phyloP scores from a whole-genome alignment of 495 filamentous ascomycete genomes.

The Penicillium dipodomyicola region DNA sequence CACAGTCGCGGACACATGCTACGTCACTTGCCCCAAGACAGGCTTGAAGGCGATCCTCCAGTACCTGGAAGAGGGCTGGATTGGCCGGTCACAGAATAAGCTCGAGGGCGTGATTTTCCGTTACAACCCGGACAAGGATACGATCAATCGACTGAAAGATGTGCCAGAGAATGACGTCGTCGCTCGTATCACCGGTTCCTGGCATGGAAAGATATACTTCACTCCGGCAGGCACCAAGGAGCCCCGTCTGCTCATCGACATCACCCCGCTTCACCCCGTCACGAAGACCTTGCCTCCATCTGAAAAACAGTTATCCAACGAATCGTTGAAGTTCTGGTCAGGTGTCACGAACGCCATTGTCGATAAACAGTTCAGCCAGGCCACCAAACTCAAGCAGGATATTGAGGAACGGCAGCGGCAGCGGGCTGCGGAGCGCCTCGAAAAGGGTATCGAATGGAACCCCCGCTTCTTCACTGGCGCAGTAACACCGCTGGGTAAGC shows the following conservation, averaged over 20 bases:
- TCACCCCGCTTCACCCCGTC: slow-evolving; percentile 71
- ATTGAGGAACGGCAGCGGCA: slow-evolving; percentile 87
- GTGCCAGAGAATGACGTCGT: slow-evolving; percentile 80
- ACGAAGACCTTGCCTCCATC: slow-evolving; percentile 74
- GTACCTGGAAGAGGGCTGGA: slow-evolving; percentile 93
- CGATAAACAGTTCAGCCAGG: slow-evolving; percentile 76
- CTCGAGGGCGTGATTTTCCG: slow-evolving; percentile 88
- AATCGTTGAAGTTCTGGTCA: slow-evolving; percentile 86
- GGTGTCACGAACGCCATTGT: slow-evolving; percentile 84
- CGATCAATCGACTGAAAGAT: slow-evolving; percentile 72
- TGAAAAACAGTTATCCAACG: slow-evolving; percentile 78
- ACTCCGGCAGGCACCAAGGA: slow-evolving; percentile 57
- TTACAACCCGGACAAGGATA: slow-evolving; percentile 79
- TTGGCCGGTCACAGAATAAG: slow-evolving; percentile 84
- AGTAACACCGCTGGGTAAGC: slow-evolving; percentile 71
- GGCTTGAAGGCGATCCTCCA: slow-evolving; percentile 86
- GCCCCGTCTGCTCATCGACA: slow-evolving; percentile 77
- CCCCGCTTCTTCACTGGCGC: slow-evolving; percentile 86
- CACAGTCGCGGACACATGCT: slow-evolving; percentile 83
- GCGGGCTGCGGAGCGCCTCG: slow-evolving; percentile 75
- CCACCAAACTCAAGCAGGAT: slow-evolving; percentile 83
- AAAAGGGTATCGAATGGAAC: slow-evolving; percentile 64
- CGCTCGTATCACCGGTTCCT: slow-evolving; percentile 78
- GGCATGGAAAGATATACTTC: slow-evolving; percentile 72
- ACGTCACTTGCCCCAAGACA: slow-evolving; percentile 80